A percentile compares a stretch with the other conserved stretches of the same genome.
These are phyloP conservation scores for Phanerodontia chrysosporium DNA, from an alignment of 768 basidiomycete genomes.

Conservation along the genomic window DNA sequence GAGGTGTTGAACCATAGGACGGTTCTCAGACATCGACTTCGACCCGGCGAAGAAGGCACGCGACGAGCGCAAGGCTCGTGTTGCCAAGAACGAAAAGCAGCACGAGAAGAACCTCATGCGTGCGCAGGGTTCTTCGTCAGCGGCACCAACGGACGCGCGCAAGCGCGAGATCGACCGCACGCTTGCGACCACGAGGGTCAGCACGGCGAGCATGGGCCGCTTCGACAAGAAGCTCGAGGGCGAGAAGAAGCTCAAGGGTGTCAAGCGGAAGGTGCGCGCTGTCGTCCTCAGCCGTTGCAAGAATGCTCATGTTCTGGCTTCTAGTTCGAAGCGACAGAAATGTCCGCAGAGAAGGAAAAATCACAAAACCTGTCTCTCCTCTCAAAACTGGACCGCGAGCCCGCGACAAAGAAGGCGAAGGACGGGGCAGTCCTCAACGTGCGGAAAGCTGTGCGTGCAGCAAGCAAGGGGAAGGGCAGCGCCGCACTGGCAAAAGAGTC, in stretches of 20 bases:
- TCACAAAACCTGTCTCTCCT: conserved; percentile 71
- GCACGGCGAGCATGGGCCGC: conserved; percentile 93
- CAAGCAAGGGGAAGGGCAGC: conserved; percentile 66
- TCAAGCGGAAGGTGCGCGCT: conserved; percentile 93
- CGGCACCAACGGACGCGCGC: conserved; percentile 34
- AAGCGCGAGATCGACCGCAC: conserved; percentile 75
- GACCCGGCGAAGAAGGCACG: conserved; percentile 78
- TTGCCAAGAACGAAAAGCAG: conserved; percentile 83
- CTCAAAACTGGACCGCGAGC: conserved; percentile 63
- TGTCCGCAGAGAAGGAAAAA: conserved; percentile 61
- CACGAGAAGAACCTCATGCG: conserved; percentile 67
- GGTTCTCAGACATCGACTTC: conserved; percentile 63
- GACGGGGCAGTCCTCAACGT: conserved; percentile 66
- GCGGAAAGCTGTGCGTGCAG: conserved; percentile 81
- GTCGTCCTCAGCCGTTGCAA: no score
- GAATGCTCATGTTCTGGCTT: no score
- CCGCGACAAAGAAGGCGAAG: conserved; percentile 59
- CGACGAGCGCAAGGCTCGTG: conserved; percentile 73
- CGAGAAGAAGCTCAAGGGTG: conserved; percentile 81
- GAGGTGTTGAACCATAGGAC: background rate
- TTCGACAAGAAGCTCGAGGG: conserved; percentile 90
- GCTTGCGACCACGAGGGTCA: conserved; percentile 68
- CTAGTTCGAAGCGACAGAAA: conserved; percentile 85
- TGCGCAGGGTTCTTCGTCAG: conserved; percentile 30
- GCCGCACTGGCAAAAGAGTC: conserved; percentile 48